Evolutionary conservation across 257 asterid species (phyloP).

Genomic region (Scutellaria minor): DNA sequence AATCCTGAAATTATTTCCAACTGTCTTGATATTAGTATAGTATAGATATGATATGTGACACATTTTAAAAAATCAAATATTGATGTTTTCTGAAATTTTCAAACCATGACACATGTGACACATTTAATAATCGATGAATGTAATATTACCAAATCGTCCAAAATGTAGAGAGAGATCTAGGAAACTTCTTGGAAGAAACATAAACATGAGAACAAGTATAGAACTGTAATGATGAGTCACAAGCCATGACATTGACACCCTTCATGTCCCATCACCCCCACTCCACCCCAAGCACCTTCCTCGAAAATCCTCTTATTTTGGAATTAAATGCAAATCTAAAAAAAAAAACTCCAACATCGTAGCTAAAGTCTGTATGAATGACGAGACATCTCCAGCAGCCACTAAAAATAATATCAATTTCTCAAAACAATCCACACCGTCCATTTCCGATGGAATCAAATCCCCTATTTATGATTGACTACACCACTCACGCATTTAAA

Average conservation of each 20-base stretch:
- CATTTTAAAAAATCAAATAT: too few relatives aligned
- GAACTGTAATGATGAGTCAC: not conserved
- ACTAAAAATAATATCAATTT: not conserved
- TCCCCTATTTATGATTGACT: not conserved
- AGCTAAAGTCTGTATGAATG: constrained; percentile 18
- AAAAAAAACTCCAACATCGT: constrained; percentile 27
- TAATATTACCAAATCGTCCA: too few relatives aligned
- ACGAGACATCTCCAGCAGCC: constrained; percentile 29
- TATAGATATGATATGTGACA: too few relatives aligned
- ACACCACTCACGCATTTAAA: not conserved
- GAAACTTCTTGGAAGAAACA: constrained; percentile 39
- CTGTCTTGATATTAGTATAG: too few relatives aligned
- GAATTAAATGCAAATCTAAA: constrained; percentile 22
- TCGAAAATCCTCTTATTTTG: constrained; percentile 30
- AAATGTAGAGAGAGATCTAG: not conserved
- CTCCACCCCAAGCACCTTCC: constrained; percentile 39
- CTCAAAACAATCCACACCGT: constrained; percentile 22
- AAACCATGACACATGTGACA: too few relatives aligned
- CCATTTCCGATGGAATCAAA: constrained; percentile 20
- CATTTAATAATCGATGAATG: too few relatives aligned
- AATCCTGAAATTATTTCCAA: too few relatives aligned
- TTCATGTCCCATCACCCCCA: constrained; percentile 17
- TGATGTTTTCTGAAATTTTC: too few relatives aligned
- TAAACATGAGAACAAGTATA: constrained; percentile 7
- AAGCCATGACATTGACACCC: constrained; percentile 6